Conservation (phyloP, 352 stramenopile species). For the Pythium pyrilobum region DNA sequence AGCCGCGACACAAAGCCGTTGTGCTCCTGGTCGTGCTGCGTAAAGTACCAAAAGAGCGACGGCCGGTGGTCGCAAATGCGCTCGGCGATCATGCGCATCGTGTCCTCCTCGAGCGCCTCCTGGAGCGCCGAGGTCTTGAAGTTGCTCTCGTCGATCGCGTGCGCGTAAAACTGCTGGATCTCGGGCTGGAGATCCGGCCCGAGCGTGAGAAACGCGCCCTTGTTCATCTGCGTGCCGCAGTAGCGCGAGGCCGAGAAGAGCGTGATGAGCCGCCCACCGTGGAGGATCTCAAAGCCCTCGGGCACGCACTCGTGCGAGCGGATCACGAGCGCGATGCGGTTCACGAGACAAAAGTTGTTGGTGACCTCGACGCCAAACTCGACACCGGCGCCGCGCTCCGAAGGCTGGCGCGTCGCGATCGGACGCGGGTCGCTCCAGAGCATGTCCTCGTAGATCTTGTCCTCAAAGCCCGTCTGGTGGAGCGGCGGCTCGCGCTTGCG, state of each 20-base stretch:
- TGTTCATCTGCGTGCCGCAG: conserved; percentile 91
- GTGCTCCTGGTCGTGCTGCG: conserved; percentile 88
- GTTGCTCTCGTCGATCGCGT: conserved; percentile 76
- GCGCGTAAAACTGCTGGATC: conserved; percentile 94
- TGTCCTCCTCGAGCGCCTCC: conserved; percentile 82
- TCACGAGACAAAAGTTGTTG: conserved; percentile 92
- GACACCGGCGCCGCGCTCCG: conserved; percentile 85
- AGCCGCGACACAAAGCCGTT: conserved; percentile 79
- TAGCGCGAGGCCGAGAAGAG: conserved; percentile 92
- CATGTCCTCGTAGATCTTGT: conserved; percentile 93
- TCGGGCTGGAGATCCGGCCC: conserved; percentile 88
- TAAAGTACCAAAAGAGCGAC: conserved; percentile 93
- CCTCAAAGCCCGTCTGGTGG: conserved; percentile 83
- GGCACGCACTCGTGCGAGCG: conserved; percentile 92
- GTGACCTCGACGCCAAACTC: conserved; percentile 92
- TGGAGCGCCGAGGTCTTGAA: conserved; percentile 77
- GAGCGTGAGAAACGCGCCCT: conserved; percentile 90
- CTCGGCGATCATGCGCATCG: conserved; percentile 92
- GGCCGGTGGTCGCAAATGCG: conserved; percentile 90
- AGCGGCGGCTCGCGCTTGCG: conserved; percentile 90
- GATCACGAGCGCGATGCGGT: conserved; percentile 90
- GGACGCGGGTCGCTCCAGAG: conserved; percentile 90
- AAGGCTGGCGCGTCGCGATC: conserved; percentile 69
- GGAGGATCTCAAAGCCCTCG: conserved; percentile 89
- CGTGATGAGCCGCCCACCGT: conserved; percentile 87